A percentile compares a stretch with the other conserved stretches of the same genome.
These are phyloP conservation scores for Pseudogymnoascus pannorum DNA, from an alignment of 2,329 filamentous ascomycete genomes.

Conservation along the genomic window DNA sequence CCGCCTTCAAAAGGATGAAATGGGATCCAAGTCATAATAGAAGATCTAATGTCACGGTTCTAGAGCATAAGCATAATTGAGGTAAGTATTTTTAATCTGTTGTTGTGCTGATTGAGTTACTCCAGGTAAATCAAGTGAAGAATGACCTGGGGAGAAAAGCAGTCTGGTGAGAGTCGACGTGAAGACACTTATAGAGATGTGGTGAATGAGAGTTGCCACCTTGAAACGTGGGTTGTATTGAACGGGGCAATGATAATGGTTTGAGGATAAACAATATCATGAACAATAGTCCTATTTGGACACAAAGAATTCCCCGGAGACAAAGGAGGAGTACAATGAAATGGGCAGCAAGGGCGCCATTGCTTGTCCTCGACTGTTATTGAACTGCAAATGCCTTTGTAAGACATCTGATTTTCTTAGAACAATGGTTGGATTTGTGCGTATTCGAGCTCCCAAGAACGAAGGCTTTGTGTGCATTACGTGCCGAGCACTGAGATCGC, in stretches of 20 bases:
- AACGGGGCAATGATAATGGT: neutral
- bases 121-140: neutral
- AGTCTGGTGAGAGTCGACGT: neutral
- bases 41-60: neutral
- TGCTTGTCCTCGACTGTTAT: neutral
- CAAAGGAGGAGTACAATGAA: neutral
- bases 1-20: neutral
- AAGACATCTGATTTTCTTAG: neutral
- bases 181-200: neutral
- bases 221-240: neutral
- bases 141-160: neutral
- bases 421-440: neutral
- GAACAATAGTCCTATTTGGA: neutral
- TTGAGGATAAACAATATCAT: neutral
- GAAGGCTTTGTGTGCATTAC: neutral
- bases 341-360: neutral
- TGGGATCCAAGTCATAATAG: neutral
- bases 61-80: neutral
- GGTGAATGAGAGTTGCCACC: neutral
- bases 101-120: neutral
- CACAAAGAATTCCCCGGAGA: neutral
- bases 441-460: neutral
- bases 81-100: slow-evolving; percentile 1
- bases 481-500: neutral
- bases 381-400: neutral